A percentile compares a stretch with the other conserved stretches of the same genome.
phyloP scores from a whole-genome alignment of 257 asterid species.

The Ballota nigra region DNA sequence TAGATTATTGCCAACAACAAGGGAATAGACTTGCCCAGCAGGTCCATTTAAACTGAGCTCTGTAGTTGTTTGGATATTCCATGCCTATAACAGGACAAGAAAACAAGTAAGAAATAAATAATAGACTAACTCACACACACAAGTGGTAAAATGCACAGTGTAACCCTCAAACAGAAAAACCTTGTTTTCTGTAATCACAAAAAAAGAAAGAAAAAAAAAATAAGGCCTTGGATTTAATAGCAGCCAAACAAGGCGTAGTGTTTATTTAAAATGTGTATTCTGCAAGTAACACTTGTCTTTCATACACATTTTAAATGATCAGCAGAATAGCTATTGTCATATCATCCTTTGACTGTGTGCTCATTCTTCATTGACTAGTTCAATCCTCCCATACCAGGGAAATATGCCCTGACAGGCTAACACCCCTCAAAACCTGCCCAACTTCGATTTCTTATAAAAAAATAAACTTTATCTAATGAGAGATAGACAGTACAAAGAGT shows the following conservation, averaged over 20 bases:
- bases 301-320: neutral
- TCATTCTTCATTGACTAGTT: neutral
- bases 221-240: neutral
- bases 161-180: neutral
- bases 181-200: neutral
- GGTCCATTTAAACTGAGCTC: constrained; percentile 93
- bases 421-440: neutral
- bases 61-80: constrained; percentile 82
- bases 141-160: neutral
- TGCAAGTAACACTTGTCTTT: neutral
- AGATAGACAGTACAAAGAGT: neutral
- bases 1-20: constrained; percentile 77
- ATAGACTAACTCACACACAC: neutral
- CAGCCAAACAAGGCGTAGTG: neutral
- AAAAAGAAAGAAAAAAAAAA: neutral
- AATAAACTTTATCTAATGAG: neutral
- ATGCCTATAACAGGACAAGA: constrained; percentile 58
- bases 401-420: neutral
- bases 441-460: neutral
- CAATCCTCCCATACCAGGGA: neutral
- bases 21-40: constrained; percentile 92
- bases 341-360: neutral
- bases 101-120: constrained; percentile 8
- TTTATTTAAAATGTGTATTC: neutral
- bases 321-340: neutral